These are phyloP conservation scores for Penicillium desertorum DNA, from an alignment of 495 filamentous ascomycete genomes.

Conservation along the genomic window DNA sequence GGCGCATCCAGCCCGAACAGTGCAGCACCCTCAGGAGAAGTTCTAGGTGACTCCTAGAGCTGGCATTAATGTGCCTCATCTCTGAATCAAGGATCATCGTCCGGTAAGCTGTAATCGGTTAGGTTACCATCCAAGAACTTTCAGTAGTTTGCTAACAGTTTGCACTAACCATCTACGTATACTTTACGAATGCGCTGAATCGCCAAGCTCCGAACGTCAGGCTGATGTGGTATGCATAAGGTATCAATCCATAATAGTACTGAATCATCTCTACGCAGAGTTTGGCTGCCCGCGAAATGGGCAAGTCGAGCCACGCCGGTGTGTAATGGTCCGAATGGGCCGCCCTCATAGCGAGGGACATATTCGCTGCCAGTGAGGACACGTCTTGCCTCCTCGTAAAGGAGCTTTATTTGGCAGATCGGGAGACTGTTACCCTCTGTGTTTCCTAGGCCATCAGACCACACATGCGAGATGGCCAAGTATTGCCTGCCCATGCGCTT, in stretches of 20 bases:
- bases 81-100: background rate
- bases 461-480: slow-evolving; percentile 15
- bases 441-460: slow-evolving; percentile 9
- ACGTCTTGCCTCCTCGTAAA: background rate
- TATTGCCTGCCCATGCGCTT: background rate
- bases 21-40: background rate
- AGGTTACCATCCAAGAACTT: background rate
- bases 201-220: background rate
- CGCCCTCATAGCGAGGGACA: background rate
- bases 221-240: background rate
- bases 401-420: background rate
- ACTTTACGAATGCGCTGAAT: slow-evolving; percentile 1
- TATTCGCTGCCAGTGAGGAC: background rate
- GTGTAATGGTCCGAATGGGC: background rate
- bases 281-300: background rate
- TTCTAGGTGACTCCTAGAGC: background rate
- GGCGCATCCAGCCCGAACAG: slow-evolving; percentile 1
- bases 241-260: background rate
- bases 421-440: background rate
- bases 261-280: background rate
- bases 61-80: background rate
- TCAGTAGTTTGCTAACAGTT: background rate
- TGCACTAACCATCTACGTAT: background rate
- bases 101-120: slow-evolving; percentile 1
- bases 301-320: background rate